Conservation (phyloP, 2,329 filamentous ascomycete genomes). For the Penicillium brevicompactum region DNA sequence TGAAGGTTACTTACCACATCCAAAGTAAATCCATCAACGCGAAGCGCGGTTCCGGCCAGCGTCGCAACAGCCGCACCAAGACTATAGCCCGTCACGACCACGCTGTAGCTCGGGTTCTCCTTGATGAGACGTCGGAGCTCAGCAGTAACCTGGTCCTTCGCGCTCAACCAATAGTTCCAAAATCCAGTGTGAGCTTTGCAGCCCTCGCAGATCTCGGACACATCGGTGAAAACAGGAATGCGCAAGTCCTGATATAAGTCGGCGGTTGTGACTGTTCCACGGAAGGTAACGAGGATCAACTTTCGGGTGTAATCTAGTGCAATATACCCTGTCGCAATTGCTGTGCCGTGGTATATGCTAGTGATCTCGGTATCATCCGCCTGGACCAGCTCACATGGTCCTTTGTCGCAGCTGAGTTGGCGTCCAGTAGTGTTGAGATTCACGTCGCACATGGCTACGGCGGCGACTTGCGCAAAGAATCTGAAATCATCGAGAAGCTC, state of each 20-base stretch:
- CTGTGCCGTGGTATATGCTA: not conserved
- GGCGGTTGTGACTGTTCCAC: not conserved
- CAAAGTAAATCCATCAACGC: not conserved
- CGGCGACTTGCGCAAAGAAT: not conserved
- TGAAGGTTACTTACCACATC: too few species aligned
- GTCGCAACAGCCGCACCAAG: not conserved
- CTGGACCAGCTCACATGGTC: not conserved
- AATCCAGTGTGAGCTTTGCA: not conserved
- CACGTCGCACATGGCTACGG: not conserved
- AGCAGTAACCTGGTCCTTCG: not conserved
- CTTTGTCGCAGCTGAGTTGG: not conserved
- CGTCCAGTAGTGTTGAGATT: constrained; percentile 2
- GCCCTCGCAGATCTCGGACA: not conserved
- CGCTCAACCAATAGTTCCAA: not conserved
- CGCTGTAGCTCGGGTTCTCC: not conserved
- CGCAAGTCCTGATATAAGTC: not conserved
- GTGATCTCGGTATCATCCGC: not conserved
- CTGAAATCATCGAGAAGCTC: not conserved
- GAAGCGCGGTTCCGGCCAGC: not conserved
- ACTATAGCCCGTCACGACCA: not conserved
- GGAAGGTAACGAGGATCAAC: not conserved
- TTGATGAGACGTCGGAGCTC: not conserved
- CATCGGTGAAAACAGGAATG: not conserved
- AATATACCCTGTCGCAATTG: not conserved
- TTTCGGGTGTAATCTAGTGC: not conserved